Evolutionary conservation across 139 green algal species (phyloP).

Genomic region (Mychonastes homosphaera): DNA sequence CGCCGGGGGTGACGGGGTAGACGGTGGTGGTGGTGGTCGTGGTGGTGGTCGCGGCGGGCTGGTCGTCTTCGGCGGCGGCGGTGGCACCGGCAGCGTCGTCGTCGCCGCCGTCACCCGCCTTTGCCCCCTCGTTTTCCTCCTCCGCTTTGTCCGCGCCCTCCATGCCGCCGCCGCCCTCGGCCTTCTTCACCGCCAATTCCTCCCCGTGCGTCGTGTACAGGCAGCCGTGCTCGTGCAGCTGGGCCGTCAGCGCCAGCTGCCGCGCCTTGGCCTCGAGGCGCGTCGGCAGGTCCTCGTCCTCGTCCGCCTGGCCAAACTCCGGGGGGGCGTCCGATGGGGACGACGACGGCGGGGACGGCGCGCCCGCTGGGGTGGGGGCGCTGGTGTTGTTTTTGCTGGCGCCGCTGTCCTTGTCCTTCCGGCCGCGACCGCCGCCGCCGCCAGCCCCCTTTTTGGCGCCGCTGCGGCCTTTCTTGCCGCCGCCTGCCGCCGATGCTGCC

Average conservation of each 20-base stretch:
- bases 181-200: too few species aligned
- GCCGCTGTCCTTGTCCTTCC: not conserved
- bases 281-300: not conserved
- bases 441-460: not conserved
- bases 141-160: too few species aligned
- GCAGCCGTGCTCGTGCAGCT: constrained; percentile 3
- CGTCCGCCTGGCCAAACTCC: not conserved
- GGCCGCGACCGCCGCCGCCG: not conserved
- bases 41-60: too few species aligned
- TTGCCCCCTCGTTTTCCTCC: too few species aligned
- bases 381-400: not conserved
- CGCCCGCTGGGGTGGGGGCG: too few species aligned
- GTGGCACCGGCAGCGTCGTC: not conserved
- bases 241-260: not conserved
- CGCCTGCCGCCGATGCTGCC: not conserved
- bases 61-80: not conserved
- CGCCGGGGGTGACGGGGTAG: constrained; percentile 27
- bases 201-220: too few species aligned
- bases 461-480: not conserved
- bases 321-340: not conserved
- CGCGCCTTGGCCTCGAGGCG: not conserved
- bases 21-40: too few species aligned
- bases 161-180: too few species aligned
- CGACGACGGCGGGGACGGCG: too few species aligned
- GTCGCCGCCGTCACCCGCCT: not conserved